A percentile compares a stretch with the other conserved stretches of the same genome.
Conservation (phyloP, 139 green algal genomes). For the Spirogloea muscicola region DNA sequence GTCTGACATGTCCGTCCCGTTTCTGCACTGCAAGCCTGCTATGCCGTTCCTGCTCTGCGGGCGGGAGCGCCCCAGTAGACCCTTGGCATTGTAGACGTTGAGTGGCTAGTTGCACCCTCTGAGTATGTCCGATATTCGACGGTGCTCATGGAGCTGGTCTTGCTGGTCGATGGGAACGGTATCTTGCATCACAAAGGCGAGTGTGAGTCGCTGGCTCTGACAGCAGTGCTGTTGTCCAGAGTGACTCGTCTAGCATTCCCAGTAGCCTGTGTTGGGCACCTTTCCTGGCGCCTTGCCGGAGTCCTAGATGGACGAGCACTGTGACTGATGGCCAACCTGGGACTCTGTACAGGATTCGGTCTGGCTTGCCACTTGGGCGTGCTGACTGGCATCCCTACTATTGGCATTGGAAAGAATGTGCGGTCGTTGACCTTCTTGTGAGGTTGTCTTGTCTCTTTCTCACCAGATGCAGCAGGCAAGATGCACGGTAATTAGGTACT, state of each 20-base stretch:
- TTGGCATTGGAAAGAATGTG: no score
- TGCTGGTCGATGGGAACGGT: constrained; percentile 51
- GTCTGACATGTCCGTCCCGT: not conserved
- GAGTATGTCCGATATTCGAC: not conserved
- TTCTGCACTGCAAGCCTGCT: not conserved
- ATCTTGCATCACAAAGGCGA: constrained; percentile 41
- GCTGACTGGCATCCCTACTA: no score
- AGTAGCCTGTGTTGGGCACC: no score
- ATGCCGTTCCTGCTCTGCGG: not conserved
- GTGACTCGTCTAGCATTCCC: no score
- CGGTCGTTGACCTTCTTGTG: not conserved
- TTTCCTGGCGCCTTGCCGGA: no score
- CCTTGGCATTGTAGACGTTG: not conserved
- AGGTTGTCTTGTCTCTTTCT: not conserved
- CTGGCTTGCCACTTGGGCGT: no score
- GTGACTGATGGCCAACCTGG: no score
- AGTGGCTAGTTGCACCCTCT: not conserved
- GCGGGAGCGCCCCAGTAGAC: not conserved
- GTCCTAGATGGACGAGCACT: no score
- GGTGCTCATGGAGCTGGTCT: constrained; percentile 13
- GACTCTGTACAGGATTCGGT: no score
- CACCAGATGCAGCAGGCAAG: not conserved
- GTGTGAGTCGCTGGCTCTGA: no score
- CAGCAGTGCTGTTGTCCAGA: no score
- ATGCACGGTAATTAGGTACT: not conserved